Evolutionary conservation across 129 eudicot species (phyloP).

Genomic region (Flaveria trinervia): DNA sequence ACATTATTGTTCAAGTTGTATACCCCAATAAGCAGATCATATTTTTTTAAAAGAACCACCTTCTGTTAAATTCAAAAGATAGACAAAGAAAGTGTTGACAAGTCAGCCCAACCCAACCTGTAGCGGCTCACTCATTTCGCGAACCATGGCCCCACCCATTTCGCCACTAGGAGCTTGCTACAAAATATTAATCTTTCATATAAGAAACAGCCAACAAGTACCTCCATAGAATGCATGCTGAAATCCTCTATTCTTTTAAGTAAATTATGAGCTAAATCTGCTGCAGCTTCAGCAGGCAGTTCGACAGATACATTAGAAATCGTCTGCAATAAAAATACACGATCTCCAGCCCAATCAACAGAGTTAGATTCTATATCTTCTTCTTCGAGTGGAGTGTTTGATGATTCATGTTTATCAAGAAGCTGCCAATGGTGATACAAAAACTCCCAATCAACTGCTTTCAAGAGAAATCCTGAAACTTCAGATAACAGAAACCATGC

Average conservation of each 20-base stretch:
- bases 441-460: constrained; percentile 91
- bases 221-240: constrained; percentile 96
- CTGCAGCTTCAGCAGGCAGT: constrained; percentile 90
- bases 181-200: not conserved
- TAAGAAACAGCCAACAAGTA: constrained; percentile 24
- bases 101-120: not conserved
- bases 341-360: constrained; percentile 87
- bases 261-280: constrained; percentile 80
- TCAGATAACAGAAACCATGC: constrained; percentile 89
- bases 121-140: not conserved
- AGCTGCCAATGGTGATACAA: constrained; percentile 93
- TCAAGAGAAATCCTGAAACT: constrained; percentile 73
- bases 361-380: constrained; percentile 48
- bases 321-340: constrained; percentile 85
- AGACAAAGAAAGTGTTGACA: not conserved
- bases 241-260: constrained; percentile 84
- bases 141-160: not conserved
- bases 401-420: constrained; percentile 59
- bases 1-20: no score
- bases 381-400: constrained; percentile 32
- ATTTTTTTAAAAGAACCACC: no score
- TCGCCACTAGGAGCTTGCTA: not conserved
- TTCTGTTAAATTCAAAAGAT: not conserved
- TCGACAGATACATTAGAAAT: constrained; percentile 89
- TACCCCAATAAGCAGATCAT: not conserved